Conservation (phyloP, 2,329 filamentous ascomycete genomes). For the Claviceps maximensis region DNA sequence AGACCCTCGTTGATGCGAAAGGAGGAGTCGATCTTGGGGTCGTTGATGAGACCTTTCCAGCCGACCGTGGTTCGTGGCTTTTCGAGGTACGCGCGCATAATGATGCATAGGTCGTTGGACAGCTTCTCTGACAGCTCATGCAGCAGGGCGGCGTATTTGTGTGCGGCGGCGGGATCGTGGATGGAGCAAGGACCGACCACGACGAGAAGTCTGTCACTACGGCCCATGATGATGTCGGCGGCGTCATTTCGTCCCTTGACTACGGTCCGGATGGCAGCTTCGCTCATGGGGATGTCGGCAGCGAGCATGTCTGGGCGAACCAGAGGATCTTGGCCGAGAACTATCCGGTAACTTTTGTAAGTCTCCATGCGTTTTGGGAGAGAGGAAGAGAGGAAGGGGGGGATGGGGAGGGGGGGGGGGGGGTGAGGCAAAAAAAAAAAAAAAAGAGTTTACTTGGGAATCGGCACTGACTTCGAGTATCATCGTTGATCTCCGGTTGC, state of each 20-base stretch:
- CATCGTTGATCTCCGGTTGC: conserved; percentile 30
- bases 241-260: conserved; percentile 56
- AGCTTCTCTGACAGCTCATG: conserved; percentile 68
- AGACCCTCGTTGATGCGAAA: conserved; percentile 99
- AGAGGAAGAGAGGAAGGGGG: not conserved
- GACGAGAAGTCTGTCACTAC: conserved; percentile 79
- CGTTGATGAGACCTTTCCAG: conserved; percentile 99
- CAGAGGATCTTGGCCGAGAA: conserved; percentile 86
- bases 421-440: too few species aligned
- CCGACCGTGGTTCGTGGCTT: conserved; percentile 96
- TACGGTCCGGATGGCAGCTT: conserved; percentile 51
- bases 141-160: conserved; percentile 77
- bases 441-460: not conserved
- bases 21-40: conserved; percentile 92
- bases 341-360: conserved; percentile 31
- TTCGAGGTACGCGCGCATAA: conserved; percentile 98
- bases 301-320: conserved; percentile 80
- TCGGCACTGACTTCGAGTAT: conserved; percentile 27
- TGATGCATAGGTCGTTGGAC: conserved; percentile 69
- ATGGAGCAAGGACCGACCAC: conserved; percentile 94
- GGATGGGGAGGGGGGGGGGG: not conserved
- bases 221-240: conserved; percentile 63
- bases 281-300: conserved; percentile 65
- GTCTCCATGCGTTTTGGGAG: conserved; percentile 2
- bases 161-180: conserved; percentile 77